Percentiles rank a stretch among this genome's conserved stretches.
phyloP scores from a whole-genome alignment of 495 filamentous ascomycete genomes.

The Lophium mytilinum region DNA sequence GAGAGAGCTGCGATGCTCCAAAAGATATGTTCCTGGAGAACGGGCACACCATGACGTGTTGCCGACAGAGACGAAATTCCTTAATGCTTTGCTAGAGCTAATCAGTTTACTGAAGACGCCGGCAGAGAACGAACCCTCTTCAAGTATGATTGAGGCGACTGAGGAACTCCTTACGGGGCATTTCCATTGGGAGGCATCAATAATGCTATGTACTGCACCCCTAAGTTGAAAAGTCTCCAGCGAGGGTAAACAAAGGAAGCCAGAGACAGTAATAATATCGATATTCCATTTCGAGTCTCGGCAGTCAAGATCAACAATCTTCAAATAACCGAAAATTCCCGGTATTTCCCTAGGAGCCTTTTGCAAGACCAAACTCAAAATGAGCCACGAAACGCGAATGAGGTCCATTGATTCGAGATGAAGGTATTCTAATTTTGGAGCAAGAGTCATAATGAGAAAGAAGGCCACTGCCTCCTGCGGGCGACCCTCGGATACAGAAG shows the following conservation, averaged over 20 bases:
- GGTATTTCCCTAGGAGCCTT: neutral
- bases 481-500: neutral
- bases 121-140: neutral
- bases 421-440: neutral
- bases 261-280: neutral
- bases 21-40: neutral
- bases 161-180: neutral
- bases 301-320: neutral
- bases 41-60: neutral
- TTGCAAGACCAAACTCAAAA: neutral
- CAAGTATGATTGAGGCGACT: neutral
- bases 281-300: neutral
- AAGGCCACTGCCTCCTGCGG: neutral
- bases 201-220: neutral
- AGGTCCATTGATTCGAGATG: neutral
- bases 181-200: neutral
- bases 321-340: neutral
- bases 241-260: neutral
- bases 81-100: neutral
- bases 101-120: neutral
- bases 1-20: neutral
- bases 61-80: neutral
- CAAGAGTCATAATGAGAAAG: neutral
- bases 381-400: neutral
- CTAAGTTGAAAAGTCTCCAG: neutral